These are phyloP conservation scores for Polysphondylium violaceum DNA, from an alignment of 78 protist species.

Conservation along the genomic window DNA sequence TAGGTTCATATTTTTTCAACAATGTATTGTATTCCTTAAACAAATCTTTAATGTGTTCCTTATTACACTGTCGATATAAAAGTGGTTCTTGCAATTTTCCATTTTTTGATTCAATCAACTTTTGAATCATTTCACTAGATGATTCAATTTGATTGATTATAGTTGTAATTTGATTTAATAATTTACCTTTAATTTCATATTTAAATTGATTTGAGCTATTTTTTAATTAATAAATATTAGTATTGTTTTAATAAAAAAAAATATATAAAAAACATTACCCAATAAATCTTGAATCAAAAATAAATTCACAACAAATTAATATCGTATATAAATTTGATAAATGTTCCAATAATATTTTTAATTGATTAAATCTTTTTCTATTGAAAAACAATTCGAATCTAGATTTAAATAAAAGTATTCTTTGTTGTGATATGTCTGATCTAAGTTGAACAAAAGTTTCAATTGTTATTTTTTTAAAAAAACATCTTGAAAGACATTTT, in stretches of 20 bases:
- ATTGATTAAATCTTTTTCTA: not conserved
- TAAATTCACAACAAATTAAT: slow-evolving; percentile 28
- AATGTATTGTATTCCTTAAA: slow-evolving; percentile 4
- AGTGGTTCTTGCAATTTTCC: too few relatives aligned
- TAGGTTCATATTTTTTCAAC: not conserved
- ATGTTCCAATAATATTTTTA: not conserved
- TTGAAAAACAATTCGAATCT: slow-evolving; percentile 34
- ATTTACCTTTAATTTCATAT: not conserved
- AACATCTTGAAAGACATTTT: not conserved
- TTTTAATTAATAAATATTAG: not conserved
- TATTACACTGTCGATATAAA: not conserved
- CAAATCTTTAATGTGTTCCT: not conserved
- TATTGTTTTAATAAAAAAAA: not conserved
- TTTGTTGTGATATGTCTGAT: not conserved
- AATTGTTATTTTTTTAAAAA: not conserved
- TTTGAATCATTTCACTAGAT: not conserved
- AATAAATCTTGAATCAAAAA: not conserved
- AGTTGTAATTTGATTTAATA: not conserved
- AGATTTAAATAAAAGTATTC: slow-evolving; percentile 13
- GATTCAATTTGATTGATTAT: not conserved
- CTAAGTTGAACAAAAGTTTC: slow-evolving; percentile 9
- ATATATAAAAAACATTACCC: not conserved
- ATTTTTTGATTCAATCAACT: not conserved
- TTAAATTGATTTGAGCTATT: not conserved
- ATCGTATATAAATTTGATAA: not conserved